Evolutionary conservation across 805 yeast genomes (phyloP), one percentile per base, ranked within the genome.

Genomic region (Candida fluviatilis): DNA sequence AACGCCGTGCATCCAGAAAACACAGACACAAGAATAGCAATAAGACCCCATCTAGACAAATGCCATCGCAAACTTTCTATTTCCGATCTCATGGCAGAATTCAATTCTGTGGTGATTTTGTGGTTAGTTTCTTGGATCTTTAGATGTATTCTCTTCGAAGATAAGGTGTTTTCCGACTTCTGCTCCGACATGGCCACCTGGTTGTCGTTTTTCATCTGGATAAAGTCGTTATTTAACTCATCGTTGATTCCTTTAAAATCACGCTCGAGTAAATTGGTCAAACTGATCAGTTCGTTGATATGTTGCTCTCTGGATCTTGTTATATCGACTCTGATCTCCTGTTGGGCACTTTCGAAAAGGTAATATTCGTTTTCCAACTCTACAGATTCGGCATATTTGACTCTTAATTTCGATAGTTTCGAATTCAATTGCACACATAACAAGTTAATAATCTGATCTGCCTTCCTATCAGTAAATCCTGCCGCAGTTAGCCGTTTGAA

Each of bases 1-100:
- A 85, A 71, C 4, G 81, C 69, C 16, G 65, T 56, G 45, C 69
- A 66, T 2, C 66, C 69, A 17, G 78, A 69, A 39, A 78, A 75
- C 1, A 85, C 85, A 45, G 83, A 70, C 1, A 80, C 66, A 16
- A 84, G 60, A 24, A 89, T 81, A 2, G 93, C 86, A 31, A 85
- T 69, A 24, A 93, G 66, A 7, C 97, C 97, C 57, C 93, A 76
- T 40, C 96, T 71, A 1, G 96, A 89, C 32, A 91, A 78, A 53
- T 87, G 88, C 99, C 99, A 91, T 50, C 98, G 72, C 43, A 91
- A 70, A 41, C 82, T 78, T 61, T 91, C 99, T 40, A 88, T 85
- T 40, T 88, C 93, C 0, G 93, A 82, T 54, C 87, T 78, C 55
- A 89, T 75, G 5, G 86, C 93, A 24, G 93, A 80, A 43, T 81